These are phyloP conservation scores for Macrocystidia cucumis DNA, from an alignment of 1,284 basidiomycete species.

Conservation along the genomic window DNA sequence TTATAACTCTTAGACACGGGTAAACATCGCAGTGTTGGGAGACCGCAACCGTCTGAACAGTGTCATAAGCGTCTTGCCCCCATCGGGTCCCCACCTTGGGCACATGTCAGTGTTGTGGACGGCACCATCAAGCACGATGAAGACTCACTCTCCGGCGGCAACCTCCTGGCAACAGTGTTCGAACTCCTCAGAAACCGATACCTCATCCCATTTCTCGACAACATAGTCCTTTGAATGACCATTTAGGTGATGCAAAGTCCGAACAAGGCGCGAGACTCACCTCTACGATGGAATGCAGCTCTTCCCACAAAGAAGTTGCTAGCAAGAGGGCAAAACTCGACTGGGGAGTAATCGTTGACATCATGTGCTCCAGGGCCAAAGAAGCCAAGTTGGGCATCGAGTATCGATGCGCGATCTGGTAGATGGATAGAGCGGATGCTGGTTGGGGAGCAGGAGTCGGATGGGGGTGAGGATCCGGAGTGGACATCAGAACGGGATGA, in stretches of 20 bases:
- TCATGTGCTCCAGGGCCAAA: constrained; percentile 69
- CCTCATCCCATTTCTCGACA: constrained; percentile 65
- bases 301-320: constrained; percentile 60
- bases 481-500: constrained; percentile 20
- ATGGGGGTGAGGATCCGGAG: constrained; percentile 68
- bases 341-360: constrained; percentile 64
- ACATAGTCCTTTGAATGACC: constrained; percentile 43
- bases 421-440: constrained; percentile 72
- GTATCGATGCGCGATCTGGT: constrained; percentile 78
- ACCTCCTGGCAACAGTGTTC: constrained; percentile 64
- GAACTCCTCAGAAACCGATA: constrained; percentile 54
- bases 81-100: constrained; percentile 58
- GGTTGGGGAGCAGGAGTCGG: constrained; percentile 56
- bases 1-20: too few species aligned
- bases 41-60: constrained; percentile 62
- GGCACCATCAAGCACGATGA: constrained; percentile 1
- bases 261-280: constrained; percentile 17
- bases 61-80: constrained; percentile 57
- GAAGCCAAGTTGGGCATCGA: constrained; percentile 56
- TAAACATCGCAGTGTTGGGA: constrained; percentile 24
- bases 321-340: constrained; percentile 69
- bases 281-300: constrained; percentile 54
- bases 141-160: constrained; percentile 61
- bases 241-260: constrained; percentile 1
- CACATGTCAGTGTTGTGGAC: neutral